Base-by-base conservation (phyloP, 352 stramenopile genomes). In the Pythium phragmiticola region DNA sequence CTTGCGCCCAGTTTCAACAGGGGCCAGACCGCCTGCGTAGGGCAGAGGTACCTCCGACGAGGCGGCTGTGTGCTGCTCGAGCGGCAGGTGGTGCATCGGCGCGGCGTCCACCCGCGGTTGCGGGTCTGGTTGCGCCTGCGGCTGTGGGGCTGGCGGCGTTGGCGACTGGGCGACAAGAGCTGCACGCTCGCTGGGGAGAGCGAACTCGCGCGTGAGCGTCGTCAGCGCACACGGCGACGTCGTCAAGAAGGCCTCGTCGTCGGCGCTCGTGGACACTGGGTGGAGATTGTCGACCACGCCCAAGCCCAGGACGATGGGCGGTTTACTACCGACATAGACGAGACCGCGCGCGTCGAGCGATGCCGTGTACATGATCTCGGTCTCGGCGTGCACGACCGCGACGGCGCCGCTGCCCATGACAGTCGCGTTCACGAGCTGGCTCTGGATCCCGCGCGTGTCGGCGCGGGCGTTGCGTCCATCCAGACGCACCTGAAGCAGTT, bases 161-260 rank as follows among this genome's bases (percentile, higher is more conserved):
- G n/a, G 23, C 2, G 26, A 12, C 41, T 59, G 11, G 11, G 41
- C 19, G 13, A 67, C n/a, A 26, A 50, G 21, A 12, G 34, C 60
- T 2, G 60, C 60, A n/a, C 36, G 51, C 28, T 67, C 60, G 7
- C n/a, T 21, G 6, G 60, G 60, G 23, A 57, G 60, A 11, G 45
- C 43, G 26, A 67, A 67, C 4, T 62, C 11, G 5, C 34, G 12
- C 2, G 45, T 8, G 7, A 67, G 60, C 21, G 36, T 50, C 36
- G 7, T 16, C 3, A 67, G 6, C 28, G 60, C 54, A 48, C 60
- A 67, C 11, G 19, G 43, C 46, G 52, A 47, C n/a, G 19, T 11
- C 45, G 14, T 2, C n/a, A 47, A 1, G 7, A 26, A 16, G 7
- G 30, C 43, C 7, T 2, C 33, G 30, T 26, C 41, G 5, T 5